Evolutionary conservation across 106 monocot genomes (phyloP), one percentile per base, ranked within the genome.

Genomic region (Apostasia ramifera): DNA sequence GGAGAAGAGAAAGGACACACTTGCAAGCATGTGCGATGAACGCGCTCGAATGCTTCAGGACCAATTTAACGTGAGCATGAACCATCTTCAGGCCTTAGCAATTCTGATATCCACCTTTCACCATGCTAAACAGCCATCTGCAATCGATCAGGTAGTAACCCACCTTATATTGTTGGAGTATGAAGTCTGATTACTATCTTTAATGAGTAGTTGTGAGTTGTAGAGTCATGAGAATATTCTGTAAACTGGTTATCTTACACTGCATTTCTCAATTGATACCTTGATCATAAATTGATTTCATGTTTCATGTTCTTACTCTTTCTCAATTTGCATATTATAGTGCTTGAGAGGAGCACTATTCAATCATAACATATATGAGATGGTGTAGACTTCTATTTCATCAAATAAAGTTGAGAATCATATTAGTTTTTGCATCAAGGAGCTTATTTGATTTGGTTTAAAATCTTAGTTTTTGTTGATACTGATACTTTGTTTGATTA

Each of bases 61-160:
- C 55, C 92, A 98, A 83, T 98, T 98, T 71, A 98, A 98, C 76
- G 97, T 98, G 12, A 98, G 97, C 83, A 98, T 92, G 97, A 98
- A 92, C 67, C 92, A 98, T 79, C 80, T 92, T 44, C 92, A 92
- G 69, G 97, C 97, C 4, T 72, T 98, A 49, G 86, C 92, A 50
- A 92, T 98, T 63, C 68, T 98, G 2, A 81, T 98, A 45, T 92
- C 97, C 6, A 98, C 97, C 6, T 98, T 98, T 72, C 97, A 98
- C 71, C 97, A 98, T 71, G 50, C 89, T 40, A 98, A 92, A 71
- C 58, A 58, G 26, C 97, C 97, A 47, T 92, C 97, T 53, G 89
- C 97, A 55, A 83, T 98, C 70, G 92, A 98, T 76, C 97, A 98
- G 97, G 97, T 86, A 75, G 7, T 55, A 50, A 2, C 38, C 26